Evolutionary conservation across 2,329 filamentous ascomycete species (phyloP), one percentile per base, ranked within the genome.

Genomic region (Verticillium dahliae): DNA sequence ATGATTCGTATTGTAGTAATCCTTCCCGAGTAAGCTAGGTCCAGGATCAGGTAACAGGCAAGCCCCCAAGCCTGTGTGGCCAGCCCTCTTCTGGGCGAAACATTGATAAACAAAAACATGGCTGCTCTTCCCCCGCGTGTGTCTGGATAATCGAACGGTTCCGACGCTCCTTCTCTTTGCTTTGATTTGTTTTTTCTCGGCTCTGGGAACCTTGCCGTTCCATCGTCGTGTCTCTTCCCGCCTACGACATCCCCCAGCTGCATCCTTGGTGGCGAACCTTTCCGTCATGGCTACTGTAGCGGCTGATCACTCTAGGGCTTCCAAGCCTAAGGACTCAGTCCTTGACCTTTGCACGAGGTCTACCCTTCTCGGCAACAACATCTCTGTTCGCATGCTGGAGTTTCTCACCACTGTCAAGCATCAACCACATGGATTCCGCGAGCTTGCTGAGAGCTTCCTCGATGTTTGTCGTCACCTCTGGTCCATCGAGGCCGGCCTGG

Each of bases 381-480:
- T 90, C 66, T 84, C 87, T 0, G 82, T 88, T 56, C 84, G 81
- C 65, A 84, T 88, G 77, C 79, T 88, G 50, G 86, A 89, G 70
- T 88, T 86, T 64, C 77, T 88, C 27, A 83, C 81, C 60, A 80
- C 81, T 4, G 79, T 81, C 62, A 85, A 84, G 67, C 74, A 80
- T 39, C 78, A 81, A 39, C 81, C 82, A 0, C 74, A 80, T 59
- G 82, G 83, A 37, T 85, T 88, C 70, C 81, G 83, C 62, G 75
- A 79, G 33, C 78, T 90, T 22, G 86, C 87, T 10, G 81, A 82
- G 64, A 85, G 88, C 65, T 89, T 90, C 68, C 80, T 91, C 62
- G 86, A 90, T 61, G 84, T 85, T 5, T 88, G 84, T 70, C 82
- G 86, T 60, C 83, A 86, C 52, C 77, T 90, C 52, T 89, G 86